A percentile compares a stretch with the other conserved stretches of the same genome.
phyloP scores from a whole-genome alignment of 495 filamentous ascomycete species.

The Podospora conica region DNA sequence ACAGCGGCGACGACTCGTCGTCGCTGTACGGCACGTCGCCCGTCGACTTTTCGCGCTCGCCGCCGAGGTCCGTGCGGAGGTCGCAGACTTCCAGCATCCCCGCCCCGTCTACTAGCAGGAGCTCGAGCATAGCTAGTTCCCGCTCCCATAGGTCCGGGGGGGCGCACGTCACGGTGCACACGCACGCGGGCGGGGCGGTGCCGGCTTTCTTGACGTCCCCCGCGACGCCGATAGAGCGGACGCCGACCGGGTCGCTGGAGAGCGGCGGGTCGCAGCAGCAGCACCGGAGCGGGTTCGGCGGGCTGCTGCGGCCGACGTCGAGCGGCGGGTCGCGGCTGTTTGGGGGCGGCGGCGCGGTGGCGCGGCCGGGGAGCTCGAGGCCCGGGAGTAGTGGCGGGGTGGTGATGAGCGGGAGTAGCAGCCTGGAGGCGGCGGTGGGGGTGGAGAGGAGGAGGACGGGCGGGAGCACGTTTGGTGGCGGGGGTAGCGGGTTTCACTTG shows the following conservation, averaged over 20 bases:
- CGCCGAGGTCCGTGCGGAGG: conserved; percentile 38
- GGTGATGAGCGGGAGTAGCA: background rate
- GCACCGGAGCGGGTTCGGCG: conserved; percentile 12
- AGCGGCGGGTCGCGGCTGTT: conserved; percentile 27
- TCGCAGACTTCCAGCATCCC: conserved; percentile 34
- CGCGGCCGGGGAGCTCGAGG: background rate
- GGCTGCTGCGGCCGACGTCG: conserved; percentile 24
- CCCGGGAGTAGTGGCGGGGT: conserved; percentile 20
- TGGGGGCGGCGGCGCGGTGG: conserved; percentile 10
- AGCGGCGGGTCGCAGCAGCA: background rate
- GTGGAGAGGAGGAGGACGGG: conserved; percentile 21
- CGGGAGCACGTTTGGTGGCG: conserved; percentile 6
- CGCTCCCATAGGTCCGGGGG: conserved; percentile 31
- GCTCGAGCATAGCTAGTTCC: conserved; percentile 42
- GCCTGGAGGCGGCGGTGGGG: background rate
- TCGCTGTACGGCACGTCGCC: conserved; percentile 41
- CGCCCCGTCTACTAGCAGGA: conserved; percentile 34
- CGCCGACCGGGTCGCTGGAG: conserved; percentile 11
- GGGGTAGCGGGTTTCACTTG: conserved; percentile 27
- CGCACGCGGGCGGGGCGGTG: conserved; percentile 20
- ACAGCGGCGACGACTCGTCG: conserved; percentile 46
- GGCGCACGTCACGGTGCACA: conserved; percentile 17
- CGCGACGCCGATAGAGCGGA: conserved; percentile 26
- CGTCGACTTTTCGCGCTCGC: conserved; percentile 46
- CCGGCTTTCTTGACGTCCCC: conserved; percentile 37